Conservation (phyloP, 208 protist species). For the Leishmania tropica region DNA sequence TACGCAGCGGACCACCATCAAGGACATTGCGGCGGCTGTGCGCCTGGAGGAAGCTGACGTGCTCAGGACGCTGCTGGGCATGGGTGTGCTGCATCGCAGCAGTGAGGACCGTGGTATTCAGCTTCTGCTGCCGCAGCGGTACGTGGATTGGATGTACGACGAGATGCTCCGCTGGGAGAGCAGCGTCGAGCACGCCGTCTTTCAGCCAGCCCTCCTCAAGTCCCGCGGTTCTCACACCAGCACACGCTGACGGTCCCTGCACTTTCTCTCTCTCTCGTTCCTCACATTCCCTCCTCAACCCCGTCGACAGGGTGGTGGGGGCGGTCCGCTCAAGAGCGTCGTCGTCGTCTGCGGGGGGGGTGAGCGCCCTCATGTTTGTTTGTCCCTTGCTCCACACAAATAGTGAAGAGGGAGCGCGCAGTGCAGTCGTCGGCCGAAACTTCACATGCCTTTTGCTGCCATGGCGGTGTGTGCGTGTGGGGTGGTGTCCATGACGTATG, state of each 20-base stretch:
- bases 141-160: conserved; percentile 46
- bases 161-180: conserved; percentile 28
- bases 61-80: conserved; percentile 61
- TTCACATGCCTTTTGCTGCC: background rate
- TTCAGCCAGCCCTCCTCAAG: conserved; percentile 45
- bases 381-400: no score
- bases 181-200: conserved; percentile 38
- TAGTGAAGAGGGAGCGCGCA: background rate
- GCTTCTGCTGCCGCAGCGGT: conserved; percentile 65
- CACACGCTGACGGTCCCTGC: background rate
- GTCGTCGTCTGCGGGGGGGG: background rate
- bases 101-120: conserved; percentile 62
- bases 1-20: conserved; percentile 30
- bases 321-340: background rate
- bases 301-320: background rate
- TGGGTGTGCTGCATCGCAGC: conserved; percentile 82
- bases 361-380: background rate
- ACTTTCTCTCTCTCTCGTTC: conserved; percentile 10
- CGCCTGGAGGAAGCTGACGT: conserved; percentile 83
- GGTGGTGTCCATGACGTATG: background rate
- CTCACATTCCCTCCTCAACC: background rate
- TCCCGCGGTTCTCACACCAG: background rate
- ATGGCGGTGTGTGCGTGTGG: background rate
- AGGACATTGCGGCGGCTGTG: conserved; percentile 60
- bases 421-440: background rate